Evolutionary conservation across 1,284 basidiomycete species (phyloP).

Genomic region (Hemileia vastatrix): DNA sequence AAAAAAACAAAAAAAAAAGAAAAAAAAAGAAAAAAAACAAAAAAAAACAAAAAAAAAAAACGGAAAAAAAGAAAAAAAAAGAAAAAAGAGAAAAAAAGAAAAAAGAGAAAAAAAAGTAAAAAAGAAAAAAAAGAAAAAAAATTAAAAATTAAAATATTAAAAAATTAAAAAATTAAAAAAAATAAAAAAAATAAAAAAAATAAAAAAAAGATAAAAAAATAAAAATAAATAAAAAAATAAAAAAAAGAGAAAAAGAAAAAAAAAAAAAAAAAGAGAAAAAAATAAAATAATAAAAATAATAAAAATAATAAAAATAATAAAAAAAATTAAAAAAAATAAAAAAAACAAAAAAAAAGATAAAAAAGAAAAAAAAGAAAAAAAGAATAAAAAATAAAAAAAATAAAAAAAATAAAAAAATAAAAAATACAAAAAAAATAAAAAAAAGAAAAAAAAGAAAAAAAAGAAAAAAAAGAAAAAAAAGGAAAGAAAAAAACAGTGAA

Average conservation of each 20-base stretch:
- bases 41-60: background rate
- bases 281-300: background rate
- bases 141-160: background rate
- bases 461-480: background rate
- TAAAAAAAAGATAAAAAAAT: background rate
- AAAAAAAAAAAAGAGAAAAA: background rate
- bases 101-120: background rate
- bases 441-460: background rate
- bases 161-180: background rate
- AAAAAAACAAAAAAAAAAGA: background rate
- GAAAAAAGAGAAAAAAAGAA: background rate
- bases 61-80: background rate
- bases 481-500: background rate
- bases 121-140: background rate
- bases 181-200: background rate
- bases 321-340: background rate
- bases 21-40: background rate
- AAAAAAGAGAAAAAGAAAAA: slow-evolving; percentile 1
- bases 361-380: background rate
- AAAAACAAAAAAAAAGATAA: background rate
- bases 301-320: background rate
- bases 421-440: background rate
- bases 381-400: background rate
- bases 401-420: background rate
- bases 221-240: background rate